Evolutionary conservation across 148 eudicot genomes (phyloP), one percentile per base, ranked within the genome.

Genomic region (Vaccinium darrowii): DNA sequence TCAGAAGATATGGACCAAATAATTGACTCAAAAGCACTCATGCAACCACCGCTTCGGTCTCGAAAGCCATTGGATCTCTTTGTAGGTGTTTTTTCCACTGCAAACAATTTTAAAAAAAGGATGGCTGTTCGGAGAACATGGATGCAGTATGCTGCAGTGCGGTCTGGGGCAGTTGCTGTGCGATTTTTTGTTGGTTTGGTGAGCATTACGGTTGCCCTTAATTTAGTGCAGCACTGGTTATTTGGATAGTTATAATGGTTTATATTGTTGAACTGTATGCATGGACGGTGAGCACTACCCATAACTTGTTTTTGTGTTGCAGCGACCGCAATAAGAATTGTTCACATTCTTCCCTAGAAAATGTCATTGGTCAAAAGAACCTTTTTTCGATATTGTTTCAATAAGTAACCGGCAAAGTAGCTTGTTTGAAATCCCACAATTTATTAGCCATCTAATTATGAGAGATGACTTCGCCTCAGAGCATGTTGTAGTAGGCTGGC

Each of bases 141-240:
- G 99, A 97, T 97, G 98, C 99, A 97, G 85, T 97, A 93, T 87
- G 88, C 92, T 76, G 89, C 89, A 84, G 99, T 97, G 80, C 94
- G 94, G 36, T 91, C 95, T 4, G 99, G 98, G 76, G 86, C 89
- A 74, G 96, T 93, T 84, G 98, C 93, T 54, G 98, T 94, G 79
- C 99, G 98, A 50, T 97, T 97, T 88, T 97, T 97, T 88, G 99
- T 97, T 87, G 99, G 99, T 84, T 88, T 97, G 95, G 99, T 97
- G 79, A 92, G 99, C 90, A 33, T 57, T 82, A 19, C 54, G 9
- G 43, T 49, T 71, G 23, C 79, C 83, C 27, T 1, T 39, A 23
- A 47, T 85, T 72, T 12, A 2, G 18, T 58, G 15, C 12, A 63
- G 25, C 36, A 56, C 57, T 58, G 14, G 7, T 51, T 80, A 43